Evolutionary conservation across 78 protist genomes (phyloP).

Genomic region (Monosiga brevicollis): DNA sequence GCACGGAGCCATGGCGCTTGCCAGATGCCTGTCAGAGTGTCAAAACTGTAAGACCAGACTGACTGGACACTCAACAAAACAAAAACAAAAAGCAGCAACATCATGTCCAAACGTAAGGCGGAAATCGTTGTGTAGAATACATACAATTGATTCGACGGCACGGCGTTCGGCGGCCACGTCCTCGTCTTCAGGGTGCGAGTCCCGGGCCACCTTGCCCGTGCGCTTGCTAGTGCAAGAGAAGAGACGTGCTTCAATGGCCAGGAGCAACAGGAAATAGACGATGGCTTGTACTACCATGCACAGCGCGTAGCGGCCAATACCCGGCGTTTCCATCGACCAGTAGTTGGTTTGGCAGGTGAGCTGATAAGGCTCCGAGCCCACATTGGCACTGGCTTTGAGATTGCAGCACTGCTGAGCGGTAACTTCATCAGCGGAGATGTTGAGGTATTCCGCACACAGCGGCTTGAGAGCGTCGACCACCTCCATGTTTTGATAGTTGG

Average conservation of each 20-base stretch:
- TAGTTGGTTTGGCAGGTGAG: neutral
- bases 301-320: constrained; percentile 3
- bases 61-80: too few species aligned
- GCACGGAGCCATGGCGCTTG: too few species aligned
- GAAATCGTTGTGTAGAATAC: too few species aligned
- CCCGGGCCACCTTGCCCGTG: too few species aligned
- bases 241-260: neutral
- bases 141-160: neutral
- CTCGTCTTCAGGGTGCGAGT: constrained; percentile 7
- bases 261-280: constrained; percentile 3
- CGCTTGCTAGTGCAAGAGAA: neutral
- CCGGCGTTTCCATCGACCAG: neutral
- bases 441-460: too few species aligned
- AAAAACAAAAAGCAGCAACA: too few species aligned
- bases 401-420: neutral
- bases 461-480: neutral
- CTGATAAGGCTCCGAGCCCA: too few species aligned
- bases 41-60: too few species aligned
- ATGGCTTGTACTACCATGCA: neutral
- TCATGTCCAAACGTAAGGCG: too few species aligned
- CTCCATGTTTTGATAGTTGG: neutral
- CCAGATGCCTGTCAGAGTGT: too few species aligned
- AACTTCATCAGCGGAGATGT: neutral
- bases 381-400: too few species aligned
- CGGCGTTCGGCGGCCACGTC: constrained; percentile 10